Evolutionary conservation across 352 stramenopile species (phyloP), one percentile per base, ranked within the genome.

Genomic region (Paralagenidium karlingii): DNA sequence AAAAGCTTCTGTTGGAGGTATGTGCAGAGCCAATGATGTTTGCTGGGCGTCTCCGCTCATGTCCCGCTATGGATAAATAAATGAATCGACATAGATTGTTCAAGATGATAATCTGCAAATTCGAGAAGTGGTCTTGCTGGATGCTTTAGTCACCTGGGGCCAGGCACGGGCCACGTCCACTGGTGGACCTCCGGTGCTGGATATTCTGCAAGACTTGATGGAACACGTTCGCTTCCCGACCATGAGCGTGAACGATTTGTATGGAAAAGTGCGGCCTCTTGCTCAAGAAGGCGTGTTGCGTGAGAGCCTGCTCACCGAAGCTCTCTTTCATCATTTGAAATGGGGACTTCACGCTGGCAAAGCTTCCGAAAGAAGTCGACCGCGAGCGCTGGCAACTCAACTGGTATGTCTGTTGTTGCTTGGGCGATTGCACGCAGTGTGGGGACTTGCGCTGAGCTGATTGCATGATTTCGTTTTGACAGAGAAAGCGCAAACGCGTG

Each of bases 241-340:
- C 0, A 92, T 92, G 78, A 92, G 73, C 31, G 78, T 92, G 29
- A 79, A 70, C 22, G 75, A 86, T 42, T 40, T 92, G 8, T 88
- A 91, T 31, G 71, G 78, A 27, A 91, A 88, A 74, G 78, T 91
- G 24, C 68, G 68, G 3, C 71, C 73, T 2, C 62, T 91, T 2
- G 75, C 87, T 12, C 55, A 58, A 13, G 60, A 82, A 19, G 57
- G 60, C 9, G 51, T 86, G 3, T 82, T 92, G 24, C 65, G 53
- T 13, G 75, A 89, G 41, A 43, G 63, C 16, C 50, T 88, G 20
- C 53, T 92, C 13, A 86, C 75, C 0, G 78, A 92, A 49, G 78
- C 75, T 7, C 59, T 92, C 16, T 92, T 92, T 34, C 76, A 84
- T 38, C 78, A 92, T 52, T 48, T 92, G 7, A 92, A 89, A 46